Evolutionary conservation across 495 filamentous ascomycete genomes (phyloP).

Genomic region (Penicillium silybi): DNA sequence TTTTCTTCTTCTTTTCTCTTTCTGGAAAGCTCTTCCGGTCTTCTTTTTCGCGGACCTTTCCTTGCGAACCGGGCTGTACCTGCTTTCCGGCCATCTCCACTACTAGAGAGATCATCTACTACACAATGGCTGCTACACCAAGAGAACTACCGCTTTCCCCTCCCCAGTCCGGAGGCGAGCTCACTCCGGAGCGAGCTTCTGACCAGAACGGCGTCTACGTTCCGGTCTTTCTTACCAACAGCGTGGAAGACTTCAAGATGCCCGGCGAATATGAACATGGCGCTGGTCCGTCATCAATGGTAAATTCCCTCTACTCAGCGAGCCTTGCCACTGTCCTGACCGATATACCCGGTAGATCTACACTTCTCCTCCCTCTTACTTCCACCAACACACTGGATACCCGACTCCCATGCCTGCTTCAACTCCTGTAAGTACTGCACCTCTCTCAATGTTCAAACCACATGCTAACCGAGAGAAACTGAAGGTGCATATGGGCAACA

Average conservation of each 20-base stretch:
- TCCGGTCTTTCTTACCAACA: not conserved
- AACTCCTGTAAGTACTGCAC: conserved; percentile 9
- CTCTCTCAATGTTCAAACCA: not conserved
- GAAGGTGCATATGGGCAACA: not conserved
- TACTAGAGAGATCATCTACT: not conserved
- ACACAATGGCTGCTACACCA: not conserved
- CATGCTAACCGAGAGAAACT: not conserved
- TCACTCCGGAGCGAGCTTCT: not conserved
- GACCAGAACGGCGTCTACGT: not conserved
- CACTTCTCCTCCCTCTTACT: not conserved
- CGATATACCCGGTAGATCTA: not conserved
- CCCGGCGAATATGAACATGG: not conserved
- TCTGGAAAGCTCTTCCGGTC: conserved; percentile 16
- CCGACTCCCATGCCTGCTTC: conserved; percentile 14
- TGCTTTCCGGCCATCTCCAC: not conserved
- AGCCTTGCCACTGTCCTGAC: not conserved
- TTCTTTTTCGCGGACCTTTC: conserved; percentile 1
- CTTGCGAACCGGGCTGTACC: conserved; percentile 7
- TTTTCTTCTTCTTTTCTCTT: conserved; percentile 23
- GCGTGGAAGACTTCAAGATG: not conserved
- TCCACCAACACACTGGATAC: not conserved
- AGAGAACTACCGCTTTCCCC: conserved; percentile 12
- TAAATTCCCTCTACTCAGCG: not conserved
- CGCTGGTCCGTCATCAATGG: not conserved
- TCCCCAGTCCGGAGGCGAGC: conserved; percentile 8